Conservation (phyloP, 2,329 filamentous ascomycete genomes). For the Fusarium sp. region DNA sequence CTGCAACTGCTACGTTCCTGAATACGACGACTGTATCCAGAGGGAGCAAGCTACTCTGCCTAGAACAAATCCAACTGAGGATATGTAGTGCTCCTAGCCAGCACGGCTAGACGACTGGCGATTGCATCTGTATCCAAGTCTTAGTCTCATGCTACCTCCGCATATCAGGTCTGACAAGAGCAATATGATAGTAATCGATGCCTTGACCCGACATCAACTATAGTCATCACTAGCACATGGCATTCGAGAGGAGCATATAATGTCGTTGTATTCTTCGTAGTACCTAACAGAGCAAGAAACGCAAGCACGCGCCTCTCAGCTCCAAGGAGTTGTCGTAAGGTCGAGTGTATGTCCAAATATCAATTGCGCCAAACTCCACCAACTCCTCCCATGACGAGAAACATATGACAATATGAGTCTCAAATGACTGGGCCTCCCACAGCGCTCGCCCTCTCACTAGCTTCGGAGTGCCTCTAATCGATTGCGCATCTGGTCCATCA, state of each 20-base stretch:
- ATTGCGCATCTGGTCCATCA: slow-evolving; percentile 95
- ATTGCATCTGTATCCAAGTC: too few relatives aligned
- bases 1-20: too few relatives aligned
- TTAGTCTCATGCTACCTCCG: too few relatives aligned
- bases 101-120: too few relatives aligned
- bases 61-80: too few relatives aligned
- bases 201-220: too few relatives aligned
- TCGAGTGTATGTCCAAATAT: slow-evolving; percentile 38
- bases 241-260: background rate
- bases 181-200: too few relatives aligned
- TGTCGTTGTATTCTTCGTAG: slow-evolving; percentile 1
- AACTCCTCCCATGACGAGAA: slow-evolving; percentile 41
- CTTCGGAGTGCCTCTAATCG: slow-evolving; percentile 92
- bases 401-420: slow-evolving; percentile 20
- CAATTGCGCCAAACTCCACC: slow-evolving; percentile 37
- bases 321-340: slow-evolving; percentile 19
- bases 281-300: slow-evolving; percentile 1
- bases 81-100: too few relatives aligned
- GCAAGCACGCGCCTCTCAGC: background rate
- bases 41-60: too few relatives aligned
- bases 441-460: slow-evolving; percentile 55
- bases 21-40: too few relatives aligned
- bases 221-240: too few relatives aligned
- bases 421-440: slow-evolving; percentile 6
- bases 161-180: too few relatives aligned